Base-by-base conservation (phyloP, 768 basidiomycete genomes). In the Russula emetica region DNA sequence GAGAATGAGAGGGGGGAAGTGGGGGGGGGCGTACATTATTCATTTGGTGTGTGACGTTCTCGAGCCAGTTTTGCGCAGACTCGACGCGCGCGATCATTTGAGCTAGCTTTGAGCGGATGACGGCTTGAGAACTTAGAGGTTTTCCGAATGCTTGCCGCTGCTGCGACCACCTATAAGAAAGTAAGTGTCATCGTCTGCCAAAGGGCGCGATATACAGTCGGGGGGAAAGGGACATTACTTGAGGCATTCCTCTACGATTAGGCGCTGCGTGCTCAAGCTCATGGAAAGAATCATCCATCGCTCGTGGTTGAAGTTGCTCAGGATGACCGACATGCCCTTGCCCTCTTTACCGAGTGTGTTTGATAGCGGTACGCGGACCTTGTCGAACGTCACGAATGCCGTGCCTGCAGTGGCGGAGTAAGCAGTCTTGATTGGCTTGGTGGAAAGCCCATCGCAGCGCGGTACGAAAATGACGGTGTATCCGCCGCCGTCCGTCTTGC, bases 341-440 rank as follows among this genome's bases (percentile, higher is more conserved):
- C 93, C 90, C 62, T 90, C 85, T 68, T 85, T 79, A 10, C 96
- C 96, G n/a, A 98, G 83, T 55, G 90, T 92, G 72, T 98, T 86
- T 51, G 87, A 82, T 10, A 90, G 79, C 0, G 95, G 94, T 0
- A 96, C 94, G 57, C 90, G 88, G 40, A 79, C 81, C 66, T 86
- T 84, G 72, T 92, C 84, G 71, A 94, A 94, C 0, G 82, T 88
- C 32, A 96, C 85, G 69, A 83, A 94, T 4, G 89, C 88, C 0
- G 94, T 98, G 7, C 96, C 96, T 3, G 96, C 96, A 0, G 89
- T 87, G 3, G 90, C 72, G 0, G 95, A 98, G 75, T 98, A 98
- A 0, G 90, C 83, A 0, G 95, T 98, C 77, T 94, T 94, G 76
- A 98, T 90, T 26, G 85, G 85, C 71, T 88, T 93, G 6, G 95